phyloP scores from a whole-genome alignment of 1,284 basidiomycete species.

The Coniferiporia sulphurascens region DNA sequence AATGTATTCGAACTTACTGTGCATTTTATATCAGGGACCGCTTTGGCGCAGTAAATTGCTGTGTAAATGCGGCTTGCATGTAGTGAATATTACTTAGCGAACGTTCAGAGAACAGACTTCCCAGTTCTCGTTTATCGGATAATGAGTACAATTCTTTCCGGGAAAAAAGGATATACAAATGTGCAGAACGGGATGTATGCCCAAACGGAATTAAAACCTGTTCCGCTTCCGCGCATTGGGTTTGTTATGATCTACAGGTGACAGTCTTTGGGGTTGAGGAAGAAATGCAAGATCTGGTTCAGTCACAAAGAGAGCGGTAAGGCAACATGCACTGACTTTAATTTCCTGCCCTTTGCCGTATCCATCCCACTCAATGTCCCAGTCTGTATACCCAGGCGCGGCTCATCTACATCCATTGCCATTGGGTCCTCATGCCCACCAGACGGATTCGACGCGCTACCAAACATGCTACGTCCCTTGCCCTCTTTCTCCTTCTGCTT shows the following conservation, averaged over 20 bases:
- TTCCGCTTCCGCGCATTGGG: conserved; percentile 16
- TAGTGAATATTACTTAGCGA: no score
- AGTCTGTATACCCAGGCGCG: conserved; percentile 16
- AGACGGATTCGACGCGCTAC: conserved; percentile 26
- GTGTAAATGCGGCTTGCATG: no score
- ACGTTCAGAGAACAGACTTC: no score
- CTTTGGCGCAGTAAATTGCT: no score
- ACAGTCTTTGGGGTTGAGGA: neutral
- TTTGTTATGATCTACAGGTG: neutral
- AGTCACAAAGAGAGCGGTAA: neutral
- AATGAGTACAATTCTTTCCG: no score
- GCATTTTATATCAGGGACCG: no score
- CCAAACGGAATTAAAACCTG: conserved; percentile 3
- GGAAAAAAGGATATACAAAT: no score
- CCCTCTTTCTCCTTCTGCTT: conserved; percentile 38
- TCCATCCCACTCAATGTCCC: neutral
- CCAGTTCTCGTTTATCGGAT: no score
- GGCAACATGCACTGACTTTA: conserved; percentile 9
- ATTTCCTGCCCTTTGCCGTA: conserved; percentile 1
- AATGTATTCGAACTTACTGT: no score
- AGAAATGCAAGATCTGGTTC: neutral
- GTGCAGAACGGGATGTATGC: no score
- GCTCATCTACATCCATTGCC: conserved; percentile 45
- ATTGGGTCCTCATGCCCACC: conserved; percentile 24
- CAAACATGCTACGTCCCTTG: conserved; percentile 24